phyloP scores from a whole-genome alignment of 2,329 filamentous ascomycete genomes.

The Ceratocystis alfenasii region DNA sequence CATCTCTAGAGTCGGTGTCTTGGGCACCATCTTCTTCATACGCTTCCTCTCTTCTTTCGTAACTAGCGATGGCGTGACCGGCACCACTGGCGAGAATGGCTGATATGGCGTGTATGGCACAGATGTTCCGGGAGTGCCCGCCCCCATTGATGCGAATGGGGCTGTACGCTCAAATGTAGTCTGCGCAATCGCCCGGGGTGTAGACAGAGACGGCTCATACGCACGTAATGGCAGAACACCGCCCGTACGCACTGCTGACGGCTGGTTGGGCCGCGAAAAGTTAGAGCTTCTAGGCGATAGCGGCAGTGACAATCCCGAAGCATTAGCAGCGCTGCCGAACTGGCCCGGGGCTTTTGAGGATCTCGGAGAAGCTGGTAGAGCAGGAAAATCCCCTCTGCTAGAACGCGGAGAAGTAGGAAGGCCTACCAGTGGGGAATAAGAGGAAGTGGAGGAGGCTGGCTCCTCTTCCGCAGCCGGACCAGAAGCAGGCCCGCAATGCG shows the following conservation, averaged over 20 bases:
- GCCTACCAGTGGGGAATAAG: constrained; percentile 40
- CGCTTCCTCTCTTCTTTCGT: constrained; percentile 59
- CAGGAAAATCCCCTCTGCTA: constrained; percentile 29
- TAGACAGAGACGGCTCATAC: constrained; percentile 45
- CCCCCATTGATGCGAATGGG: constrained; percentile 44
- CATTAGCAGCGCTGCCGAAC: not conserved
- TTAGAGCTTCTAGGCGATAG: constrained; percentile 39
- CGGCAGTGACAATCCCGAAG: constrained; percentile 30
- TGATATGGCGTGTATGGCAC: constrained; percentile 70
- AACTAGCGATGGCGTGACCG: constrained; percentile 63
- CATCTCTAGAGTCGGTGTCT: constrained; percentile 51
- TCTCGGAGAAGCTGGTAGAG: constrained; percentile 23
- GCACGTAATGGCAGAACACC: constrained; percentile 49
- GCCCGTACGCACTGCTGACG: constrained; percentile 44
- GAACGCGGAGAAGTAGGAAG: constrained; percentile 31
- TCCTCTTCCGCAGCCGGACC: constrained; percentile 28
- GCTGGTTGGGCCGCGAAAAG: constrained; percentile 39
- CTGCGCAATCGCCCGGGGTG: constrained; percentile 40
- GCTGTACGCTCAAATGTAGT: constrained; percentile 49
- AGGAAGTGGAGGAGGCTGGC: constrained; percentile 34
- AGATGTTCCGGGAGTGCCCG: constrained; percentile 50
- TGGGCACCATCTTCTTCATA: constrained; percentile 51
- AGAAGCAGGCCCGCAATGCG: not conserved
- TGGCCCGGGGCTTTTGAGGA: constrained; percentile 3
- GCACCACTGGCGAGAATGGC: constrained; percentile 62